Evolutionary conservation across 805 yeast genomes (phyloP).

Genomic region (Lipomyces sp.): DNA sequence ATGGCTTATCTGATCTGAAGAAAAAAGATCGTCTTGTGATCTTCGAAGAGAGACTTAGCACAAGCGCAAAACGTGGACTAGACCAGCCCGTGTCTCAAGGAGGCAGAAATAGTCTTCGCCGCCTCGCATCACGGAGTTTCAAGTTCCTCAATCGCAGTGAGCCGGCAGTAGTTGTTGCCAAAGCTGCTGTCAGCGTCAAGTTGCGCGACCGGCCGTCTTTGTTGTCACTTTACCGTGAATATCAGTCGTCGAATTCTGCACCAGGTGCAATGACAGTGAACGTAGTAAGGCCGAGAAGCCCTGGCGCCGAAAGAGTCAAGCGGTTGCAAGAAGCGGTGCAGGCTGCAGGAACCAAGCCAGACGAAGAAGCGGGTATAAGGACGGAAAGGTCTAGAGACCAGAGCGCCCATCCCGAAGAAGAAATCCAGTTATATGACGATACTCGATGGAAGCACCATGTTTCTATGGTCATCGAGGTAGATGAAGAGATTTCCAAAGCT

Average conservation of each 20-base stretch:
- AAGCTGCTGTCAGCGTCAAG: constrained; percentile 9
- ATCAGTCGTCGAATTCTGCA: constrained; percentile 5
- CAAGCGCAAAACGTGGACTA: neutral
- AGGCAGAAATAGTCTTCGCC: constrained; percentile 1
- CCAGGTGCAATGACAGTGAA: neutral
- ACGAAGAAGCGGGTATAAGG: neutral
- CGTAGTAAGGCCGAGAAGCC: neutral
- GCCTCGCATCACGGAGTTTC: constrained; percentile 22
- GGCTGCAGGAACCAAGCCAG: neutral
- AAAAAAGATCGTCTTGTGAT: neutral
- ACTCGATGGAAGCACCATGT: neutral
- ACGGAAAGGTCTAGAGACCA: neutral
- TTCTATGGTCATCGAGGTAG: constrained; percentile 12
- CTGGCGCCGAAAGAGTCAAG: constrained; percentile 15
- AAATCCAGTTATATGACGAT: neutral
- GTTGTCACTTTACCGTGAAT: constrained; percentile 25
- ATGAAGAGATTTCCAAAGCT: constrained; percentile 15
- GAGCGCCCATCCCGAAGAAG: neutral
- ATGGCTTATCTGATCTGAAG: neutral
- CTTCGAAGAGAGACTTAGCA: constrained; percentile 8
- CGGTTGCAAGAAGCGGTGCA: constrained; percentile 12
- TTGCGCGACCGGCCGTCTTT: constrained; percentile 30
- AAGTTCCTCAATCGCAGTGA: constrained; percentile 9
- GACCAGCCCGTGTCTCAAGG: neutral
- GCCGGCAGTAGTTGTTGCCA: constrained; percentile 8